These are phyloP conservation scores for Rhynchospora tenuis DNA, from an alignment of 176 grass and related monocot genomes.

Conservation along the genomic window DNA sequence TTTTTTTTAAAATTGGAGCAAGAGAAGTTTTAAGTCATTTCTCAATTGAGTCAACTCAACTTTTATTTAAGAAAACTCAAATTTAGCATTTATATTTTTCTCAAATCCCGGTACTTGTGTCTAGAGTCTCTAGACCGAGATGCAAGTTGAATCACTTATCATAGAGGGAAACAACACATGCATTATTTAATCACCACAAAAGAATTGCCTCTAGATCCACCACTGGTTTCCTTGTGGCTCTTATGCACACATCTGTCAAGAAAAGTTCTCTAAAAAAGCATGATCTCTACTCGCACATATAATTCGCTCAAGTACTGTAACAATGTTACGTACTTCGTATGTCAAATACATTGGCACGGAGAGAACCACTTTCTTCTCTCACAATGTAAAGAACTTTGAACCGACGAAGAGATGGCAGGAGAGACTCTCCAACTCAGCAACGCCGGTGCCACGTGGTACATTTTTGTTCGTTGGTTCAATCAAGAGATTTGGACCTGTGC, in stretches of 20 bases:
- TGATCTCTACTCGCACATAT: not conserved
- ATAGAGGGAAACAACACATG: not conserved
- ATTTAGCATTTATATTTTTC: not conserved
- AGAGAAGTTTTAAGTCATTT: not conserved
- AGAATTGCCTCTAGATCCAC: not conserved
- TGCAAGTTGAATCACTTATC: not conserved
- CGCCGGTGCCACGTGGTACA: not conserved
- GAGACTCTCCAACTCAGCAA: not conserved
- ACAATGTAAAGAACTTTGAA: not conserved
- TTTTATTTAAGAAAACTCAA: not conserved
- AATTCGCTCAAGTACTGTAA: not conserved
- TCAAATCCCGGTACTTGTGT: not conserved
- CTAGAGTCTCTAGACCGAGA: not conserved
- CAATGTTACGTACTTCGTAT: not conserved
- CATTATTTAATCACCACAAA: slow-evolving; percentile 13
- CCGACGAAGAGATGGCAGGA: not conserved
- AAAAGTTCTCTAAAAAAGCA: not conserved
- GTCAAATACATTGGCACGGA: not conserved
- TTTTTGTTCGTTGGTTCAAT: not conserved
- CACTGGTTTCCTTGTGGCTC: not conserved
- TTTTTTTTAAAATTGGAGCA: not conserved
- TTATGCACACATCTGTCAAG: not conserved
- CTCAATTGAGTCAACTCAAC: not conserved
- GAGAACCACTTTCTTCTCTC: not conserved
- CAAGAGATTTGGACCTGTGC: not conserved